Base-by-base conservation (phyloP, 2,329 filamentous ascomycete genomes). In the Fusarium sp. region DNA sequence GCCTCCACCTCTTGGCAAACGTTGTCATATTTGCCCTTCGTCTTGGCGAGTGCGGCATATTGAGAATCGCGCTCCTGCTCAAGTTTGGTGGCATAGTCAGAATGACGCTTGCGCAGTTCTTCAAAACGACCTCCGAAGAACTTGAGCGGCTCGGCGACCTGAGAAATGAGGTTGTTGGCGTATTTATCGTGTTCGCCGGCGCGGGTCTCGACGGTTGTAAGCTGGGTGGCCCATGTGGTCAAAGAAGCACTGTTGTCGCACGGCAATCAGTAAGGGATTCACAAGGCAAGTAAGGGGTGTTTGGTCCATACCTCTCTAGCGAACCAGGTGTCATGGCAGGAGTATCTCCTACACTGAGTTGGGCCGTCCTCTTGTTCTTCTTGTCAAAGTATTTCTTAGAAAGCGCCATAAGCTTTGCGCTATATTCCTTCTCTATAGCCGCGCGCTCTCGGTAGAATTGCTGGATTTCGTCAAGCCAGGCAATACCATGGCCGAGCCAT, bases 301-400 rank as follows among this genome's bases (percentile, higher is more conserved):
- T 44, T 29, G 14, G 22, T 24, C 15, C 40, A 58, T 81, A 91
- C 90, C 90, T 97, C 81, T 99, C 96, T 56, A 99, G 88, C 34
- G 95, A 98, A 4, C 97, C 96, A 2, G 96, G 96, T 4, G 96
- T 98, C 86, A 98, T 92, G 63, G 90, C 89, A 40, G 96, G 96
- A 25, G 91, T 96, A 77, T 99, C 96, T 76, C 96, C 96, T 56
- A 98, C 96, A 79, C 95, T 98, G 75, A 99, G 81, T 76, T 87
- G 91, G 73, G 94, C 92, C 45, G 92, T 91, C 83, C 96, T 98
- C 82, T 91, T 94, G 49, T 93, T 90, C 85, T 98, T 99, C 85
- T 97, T 97, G 77, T 99, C 97, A 78, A 94, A 96, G 84, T 98
- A 98, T 80, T 96, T 98, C 85, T 96, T 97, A 59, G 95, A 96